Conservation (phyloP, 2,329 filamentous ascomycete genomes). For the Sporothrix protearum region DNA sequence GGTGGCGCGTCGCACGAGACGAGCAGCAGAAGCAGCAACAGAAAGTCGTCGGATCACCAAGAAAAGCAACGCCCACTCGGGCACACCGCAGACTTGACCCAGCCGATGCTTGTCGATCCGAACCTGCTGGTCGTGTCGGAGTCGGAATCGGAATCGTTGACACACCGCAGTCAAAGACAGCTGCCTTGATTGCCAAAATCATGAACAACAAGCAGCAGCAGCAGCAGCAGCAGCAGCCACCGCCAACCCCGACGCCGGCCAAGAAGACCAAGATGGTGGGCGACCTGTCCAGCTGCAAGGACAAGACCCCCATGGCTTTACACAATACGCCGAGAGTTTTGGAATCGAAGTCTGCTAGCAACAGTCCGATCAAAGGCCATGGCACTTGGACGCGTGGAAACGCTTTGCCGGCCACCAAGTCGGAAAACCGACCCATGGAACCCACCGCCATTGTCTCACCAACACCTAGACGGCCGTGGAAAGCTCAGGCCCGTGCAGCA, state of each 20-base stretch:
- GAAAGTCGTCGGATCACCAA: not conserved
- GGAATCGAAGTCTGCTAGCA: not conserved
- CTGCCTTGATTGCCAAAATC: conserved; percentile 26
- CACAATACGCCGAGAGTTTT: not conserved
- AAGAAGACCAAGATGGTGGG: not conserved
- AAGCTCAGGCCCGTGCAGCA: not conserved
- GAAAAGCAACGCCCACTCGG: not conserved
- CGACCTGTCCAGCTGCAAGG: not conserved
- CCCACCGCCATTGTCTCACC: not conserved
- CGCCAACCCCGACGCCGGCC: not conserved
- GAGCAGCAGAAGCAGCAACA: not conserved
- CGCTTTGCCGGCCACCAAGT: not conserved
- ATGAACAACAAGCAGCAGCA: conserved; percentile 18
- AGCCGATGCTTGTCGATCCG: not conserved
- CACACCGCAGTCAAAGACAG: conserved; percentile 25
- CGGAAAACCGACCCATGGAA: not conserved
- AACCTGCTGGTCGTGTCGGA: conserved; percentile 14
- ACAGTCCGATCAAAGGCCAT: not conserved
- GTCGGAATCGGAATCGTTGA: conserved; percentile 11
- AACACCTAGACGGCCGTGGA: conserved; percentile 5
- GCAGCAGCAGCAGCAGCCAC: conserved; percentile 3
- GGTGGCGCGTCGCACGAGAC: not conserved
- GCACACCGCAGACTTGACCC: not conserved
- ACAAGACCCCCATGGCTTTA: not conserved
- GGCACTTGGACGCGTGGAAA: not conserved